Base-by-base conservation (phyloP, 2,329 filamentous ascomycete genomes). In the Macrophomina tecta region DNA sequence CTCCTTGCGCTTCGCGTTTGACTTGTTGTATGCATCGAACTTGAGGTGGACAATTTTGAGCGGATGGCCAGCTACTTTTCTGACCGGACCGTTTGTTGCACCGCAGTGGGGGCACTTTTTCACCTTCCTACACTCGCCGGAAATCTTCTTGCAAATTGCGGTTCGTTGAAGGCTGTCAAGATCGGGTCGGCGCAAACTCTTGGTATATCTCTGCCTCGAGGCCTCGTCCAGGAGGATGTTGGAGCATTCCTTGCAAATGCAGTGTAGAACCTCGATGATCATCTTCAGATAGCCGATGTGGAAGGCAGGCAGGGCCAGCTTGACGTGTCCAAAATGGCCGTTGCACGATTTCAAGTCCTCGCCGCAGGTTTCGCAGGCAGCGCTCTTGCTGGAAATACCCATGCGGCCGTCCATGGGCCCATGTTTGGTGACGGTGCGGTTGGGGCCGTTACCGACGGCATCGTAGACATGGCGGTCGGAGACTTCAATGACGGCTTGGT, bases 261-360 rank as follows among this genome's bases (percentile, higher is more conserved):
- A 91, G 77, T 98, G 94, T 30, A 99, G 85, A 66, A 97, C 94
- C 52, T 90, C 90, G 76, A 97, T 94, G 70, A 95, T 93, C 77
- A 96, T 93, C 77, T 93, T 95, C 73, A 99, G 87, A 77, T 97
- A 99, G 45, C 95, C 95, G 70, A 98, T 93, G 76, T 99, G 95
- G 75, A 98, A 98, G 51, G 91, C 93, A 4, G 95, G 95, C 62
- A 99, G 84, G 1, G 94, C 92, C 14, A 99, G 87, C 74, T 92
- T 89, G 73, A 99, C 91, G 79, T 97, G 91, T 55, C 95, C 95
- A 75, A 98, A 99, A 79, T 99, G 95, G 12, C 95, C 95, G 72
- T 93, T 95, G 79, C 95, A 99, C 70, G 90, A 89, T 73, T 93
- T 87, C 36, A 98, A 83, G 16, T 89, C 86, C 75, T 94, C 88